phyloP scores from a whole-genome alignment of 805 yeast genomes.

The Pichia occidentalis region DNA sequence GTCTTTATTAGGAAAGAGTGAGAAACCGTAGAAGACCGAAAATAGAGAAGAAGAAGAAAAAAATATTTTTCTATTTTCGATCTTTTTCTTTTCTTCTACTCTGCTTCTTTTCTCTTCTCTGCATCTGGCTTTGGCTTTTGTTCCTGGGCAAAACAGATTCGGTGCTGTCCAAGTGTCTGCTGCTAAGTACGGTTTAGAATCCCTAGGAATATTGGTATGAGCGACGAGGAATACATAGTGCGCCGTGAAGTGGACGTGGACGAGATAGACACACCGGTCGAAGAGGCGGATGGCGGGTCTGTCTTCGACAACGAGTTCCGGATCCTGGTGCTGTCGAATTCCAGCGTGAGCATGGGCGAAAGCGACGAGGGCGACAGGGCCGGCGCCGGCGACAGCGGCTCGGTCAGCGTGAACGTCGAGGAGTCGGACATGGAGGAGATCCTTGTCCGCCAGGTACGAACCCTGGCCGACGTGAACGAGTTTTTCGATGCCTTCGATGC shows the following conservation, averaged over 20 bases:
- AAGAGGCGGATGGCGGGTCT: background rate
- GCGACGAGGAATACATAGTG: slow-evolving; percentile 15
- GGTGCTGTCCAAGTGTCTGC: too few relatives aligned
- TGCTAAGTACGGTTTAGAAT: too few relatives aligned
- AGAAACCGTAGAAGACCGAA: too few relatives aligned
- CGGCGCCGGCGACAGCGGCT: slow-evolving; percentile 1
- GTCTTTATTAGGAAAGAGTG: too few relatives aligned
- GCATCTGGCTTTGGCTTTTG: background rate
- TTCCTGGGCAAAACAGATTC: too few relatives aligned
- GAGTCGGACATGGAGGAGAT: slow-evolving; percentile 42
- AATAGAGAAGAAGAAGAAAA: too few relatives aligned
- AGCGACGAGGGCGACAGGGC: too few relatives aligned
- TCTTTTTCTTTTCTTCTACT: too few relatives aligned
- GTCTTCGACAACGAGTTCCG: slow-evolving; percentile 15
- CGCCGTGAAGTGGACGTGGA: slow-evolving; percentile 13
- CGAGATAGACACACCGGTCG: background rate
- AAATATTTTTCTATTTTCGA: too few relatives aligned
- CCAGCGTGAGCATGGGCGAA: too few relatives aligned
- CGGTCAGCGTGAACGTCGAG: slow-evolving; percentile 28
- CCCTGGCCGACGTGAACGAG: slow-evolving; percentile 41
- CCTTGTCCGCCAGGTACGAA: slow-evolving; percentile 28
- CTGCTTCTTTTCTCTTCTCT: too few relatives aligned
- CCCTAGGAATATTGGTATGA: too few relatives aligned
- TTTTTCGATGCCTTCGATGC: slow-evolving; percentile 50
- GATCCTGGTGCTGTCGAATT: slow-evolving; percentile 12